Conservation (phyloP, 345 rosid genomes). For the Eucalyptus leucophloia region DNA sequence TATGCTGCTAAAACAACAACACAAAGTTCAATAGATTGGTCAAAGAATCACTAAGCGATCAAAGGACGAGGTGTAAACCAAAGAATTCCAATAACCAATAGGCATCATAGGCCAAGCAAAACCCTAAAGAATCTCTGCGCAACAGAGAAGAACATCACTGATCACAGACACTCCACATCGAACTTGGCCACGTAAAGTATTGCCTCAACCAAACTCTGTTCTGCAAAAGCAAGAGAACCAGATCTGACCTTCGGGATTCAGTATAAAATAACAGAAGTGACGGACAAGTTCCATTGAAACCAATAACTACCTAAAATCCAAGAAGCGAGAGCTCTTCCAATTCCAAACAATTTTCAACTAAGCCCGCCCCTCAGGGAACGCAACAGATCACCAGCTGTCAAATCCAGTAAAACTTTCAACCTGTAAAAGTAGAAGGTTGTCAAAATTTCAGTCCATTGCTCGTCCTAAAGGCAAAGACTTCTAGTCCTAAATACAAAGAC, state of each 20-base stretch:
- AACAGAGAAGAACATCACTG: too few species aligned
- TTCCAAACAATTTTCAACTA: not conserved
- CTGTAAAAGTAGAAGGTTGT: not conserved
- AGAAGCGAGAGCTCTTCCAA: not conserved
- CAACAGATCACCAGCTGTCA: not conserved
- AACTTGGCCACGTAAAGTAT: too few species aligned
- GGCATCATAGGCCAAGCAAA: too few species aligned
- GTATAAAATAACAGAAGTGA: not conserved
- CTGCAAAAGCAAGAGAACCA: too few species aligned
- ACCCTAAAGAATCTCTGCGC: too few species aligned
- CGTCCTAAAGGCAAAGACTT: not conserved
- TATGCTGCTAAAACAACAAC: too few species aligned
- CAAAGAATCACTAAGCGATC: too few species aligned
- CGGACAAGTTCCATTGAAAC: not conserved
- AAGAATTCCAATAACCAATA: not conserved
- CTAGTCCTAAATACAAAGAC: not conserved
- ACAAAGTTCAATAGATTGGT: too few species aligned
- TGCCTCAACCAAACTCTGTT: too few species aligned
- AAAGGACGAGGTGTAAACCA: not conserved
- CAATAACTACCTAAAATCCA: not conserved
- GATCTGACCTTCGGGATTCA: not conserved
- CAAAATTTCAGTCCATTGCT: not conserved
- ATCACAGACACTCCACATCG: too few species aligned
- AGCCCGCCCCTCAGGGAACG: not conserved
- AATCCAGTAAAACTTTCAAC: not conserved